Base-by-base conservation (phyloP, 345 rosid genomes). In the Gossypium arboreum region DNA sequence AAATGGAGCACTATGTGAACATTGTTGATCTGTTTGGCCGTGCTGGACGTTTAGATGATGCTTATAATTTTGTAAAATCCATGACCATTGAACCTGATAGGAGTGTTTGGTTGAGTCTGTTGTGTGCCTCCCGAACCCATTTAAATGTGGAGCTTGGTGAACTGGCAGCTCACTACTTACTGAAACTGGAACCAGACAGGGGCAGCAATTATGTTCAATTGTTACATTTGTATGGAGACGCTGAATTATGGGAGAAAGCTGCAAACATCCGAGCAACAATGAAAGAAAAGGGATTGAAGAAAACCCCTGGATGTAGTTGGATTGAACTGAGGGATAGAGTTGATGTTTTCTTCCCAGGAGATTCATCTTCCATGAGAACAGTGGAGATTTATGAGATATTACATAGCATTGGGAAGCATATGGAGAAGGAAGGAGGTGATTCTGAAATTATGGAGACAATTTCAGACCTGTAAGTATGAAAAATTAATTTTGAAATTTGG, bases 241-340 rank as follows among this genome's bases (percentile, higher is more conserved):
- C 88, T 50, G 87, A 83, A 73, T 50, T 88, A 79, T 86, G 85
- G 89, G 87, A 86, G 16, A 82, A 73, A 76, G 90, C 90, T 34
- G 93, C 84, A 45, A 82, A 84, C 34, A 55, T 91, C 72, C 66
- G 87, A 76, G 73, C 82, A 13, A 81, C 75, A 44, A 89, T 89
- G 93, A 93, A 85, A 81, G 91, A 87, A 64, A 85, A 78, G 73
- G 86, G 89, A 57, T 75, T 88, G 85, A 88, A 90, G 80, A 93
- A 91, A 82, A 85, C 51, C 62, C 94, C 94, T 27, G 98, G 98
- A 58, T 85, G 91, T 72, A 93, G 94, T 77, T 89, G 94, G 97
- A 91, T 92, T 76, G 94, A 87, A 77, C 70, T 81, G 54, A 79
- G 80, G 71, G 78, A 88, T 60, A 77, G 24, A 5, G 79, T 81